phyloP scores from a whole-genome alignment of 2,329 filamentous ascomycete genomes.

The Scorias spongiosa region DNA sequence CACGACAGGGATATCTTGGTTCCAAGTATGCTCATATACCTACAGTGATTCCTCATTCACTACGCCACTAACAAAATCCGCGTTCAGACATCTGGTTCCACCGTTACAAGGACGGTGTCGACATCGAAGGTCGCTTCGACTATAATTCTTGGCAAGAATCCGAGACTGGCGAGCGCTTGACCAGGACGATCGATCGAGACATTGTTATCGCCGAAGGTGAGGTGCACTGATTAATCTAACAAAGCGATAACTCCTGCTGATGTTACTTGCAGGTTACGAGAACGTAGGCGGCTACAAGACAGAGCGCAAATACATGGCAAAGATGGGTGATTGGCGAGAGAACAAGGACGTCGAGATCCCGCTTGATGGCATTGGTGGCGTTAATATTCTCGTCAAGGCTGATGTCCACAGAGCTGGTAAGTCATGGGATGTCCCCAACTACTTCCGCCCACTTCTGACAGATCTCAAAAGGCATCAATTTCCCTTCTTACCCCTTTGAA shows the following conservation, averaged over 20 bases:
- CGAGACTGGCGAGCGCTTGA: constrained; percentile 62
- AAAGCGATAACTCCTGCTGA: neutral
- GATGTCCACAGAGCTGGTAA: constrained; percentile 89
- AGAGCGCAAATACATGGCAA: constrained; percentile 75
- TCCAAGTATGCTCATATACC: constrained; percentile 55
- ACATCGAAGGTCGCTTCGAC: constrained; percentile 95
- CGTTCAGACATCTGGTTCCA: constrained; percentile 87
- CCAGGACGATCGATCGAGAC: constrained; percentile 60
- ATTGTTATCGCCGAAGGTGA: constrained; percentile 75
- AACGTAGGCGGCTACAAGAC: constrained; percentile 48
- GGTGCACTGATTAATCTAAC: too few species aligned
- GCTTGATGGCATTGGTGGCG: constrained; percentile 89
- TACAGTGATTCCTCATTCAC: neutral
- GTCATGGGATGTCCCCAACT: constrained; percentile 12
- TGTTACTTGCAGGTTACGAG: neutral
- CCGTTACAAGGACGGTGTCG: constrained; percentile 57
- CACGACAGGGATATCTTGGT: constrained; percentile 89
- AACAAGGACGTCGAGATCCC: constrained; percentile 87
- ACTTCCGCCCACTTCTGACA: constrained; percentile 1
- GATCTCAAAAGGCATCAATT: constrained; percentile 66
- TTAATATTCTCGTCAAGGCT: constrained; percentile 94
- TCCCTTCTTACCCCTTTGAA: constrained; percentile 90
- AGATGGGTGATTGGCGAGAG: constrained; percentile 79
- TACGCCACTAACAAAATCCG: too few species aligned
- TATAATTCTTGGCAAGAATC: constrained; percentile 99